A percentile compares a stretch with the other conserved stretches of the same genome.
These are phyloP conservation scores for Monosporascus sp. DNA, from an alignment of 2,329 filamentous ascomycete species.

Conservation along the genomic window DNA sequence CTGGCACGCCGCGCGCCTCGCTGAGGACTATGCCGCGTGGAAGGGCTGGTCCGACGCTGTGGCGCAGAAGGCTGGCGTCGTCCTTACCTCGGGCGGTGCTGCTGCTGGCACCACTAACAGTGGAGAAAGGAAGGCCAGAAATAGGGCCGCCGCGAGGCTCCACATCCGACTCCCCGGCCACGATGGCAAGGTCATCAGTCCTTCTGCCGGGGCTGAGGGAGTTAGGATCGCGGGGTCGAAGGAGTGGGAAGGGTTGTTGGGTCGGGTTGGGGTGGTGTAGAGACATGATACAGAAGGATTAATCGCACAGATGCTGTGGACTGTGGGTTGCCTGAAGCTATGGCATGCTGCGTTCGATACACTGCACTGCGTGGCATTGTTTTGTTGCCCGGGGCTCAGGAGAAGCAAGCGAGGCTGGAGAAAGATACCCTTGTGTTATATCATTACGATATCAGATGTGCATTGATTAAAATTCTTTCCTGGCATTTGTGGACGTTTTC, in stretches of 20 bases:
- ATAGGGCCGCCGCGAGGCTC: slow-evolving; percentile 40
- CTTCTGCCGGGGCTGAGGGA: slow-evolving; percentile 26
- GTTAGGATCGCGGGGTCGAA: slow-evolving; percentile 49
- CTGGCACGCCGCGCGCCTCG: slow-evolving; percentile 61
- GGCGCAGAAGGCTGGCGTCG: slow-evolving; percentile 44
- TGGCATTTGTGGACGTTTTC: too few species aligned
- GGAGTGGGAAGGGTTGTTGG: slow-evolving; percentile 53
- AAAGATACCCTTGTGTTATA: background rate
- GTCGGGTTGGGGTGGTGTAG: slow-evolving; percentile 29
- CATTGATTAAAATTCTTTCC: too few species aligned
- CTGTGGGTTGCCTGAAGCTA: too few species aligned
- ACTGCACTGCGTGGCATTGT: too few species aligned
- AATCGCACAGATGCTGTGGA: background rate
- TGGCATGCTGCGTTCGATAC: too few species aligned
- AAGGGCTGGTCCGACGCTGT: slow-evolving; percentile 52
- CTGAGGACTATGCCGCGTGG: slow-evolving; percentile 61
- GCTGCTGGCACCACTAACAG: slow-evolving; percentile 8
- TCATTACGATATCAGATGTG: background rate
- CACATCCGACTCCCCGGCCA: slow-evolving; percentile 43
- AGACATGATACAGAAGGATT: background rate
- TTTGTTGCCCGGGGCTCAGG: background rate
- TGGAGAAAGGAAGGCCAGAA: slow-evolving; percentile 25
- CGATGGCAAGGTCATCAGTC: slow-evolving; percentile 35
- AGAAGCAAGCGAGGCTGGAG: background rate
- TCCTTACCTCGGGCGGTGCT: slow-evolving; percentile 18